These are phyloP conservation scores for Wallacemonas sp. DNA, from an alignment of 208 protist species.

Conservation along the genomic window DNA sequence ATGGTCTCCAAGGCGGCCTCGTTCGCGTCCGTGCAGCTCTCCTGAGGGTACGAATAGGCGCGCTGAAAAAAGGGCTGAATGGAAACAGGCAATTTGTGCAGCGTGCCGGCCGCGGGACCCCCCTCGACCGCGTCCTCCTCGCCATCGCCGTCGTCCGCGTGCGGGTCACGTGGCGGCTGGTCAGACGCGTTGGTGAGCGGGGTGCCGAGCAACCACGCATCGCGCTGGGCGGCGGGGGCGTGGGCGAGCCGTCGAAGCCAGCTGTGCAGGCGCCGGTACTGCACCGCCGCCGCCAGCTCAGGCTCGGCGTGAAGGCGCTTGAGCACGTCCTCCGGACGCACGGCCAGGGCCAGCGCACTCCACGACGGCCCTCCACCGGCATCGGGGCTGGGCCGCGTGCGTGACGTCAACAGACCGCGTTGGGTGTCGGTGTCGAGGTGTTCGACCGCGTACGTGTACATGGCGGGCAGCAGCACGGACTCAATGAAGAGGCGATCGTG, in stretches of 20 bases:
- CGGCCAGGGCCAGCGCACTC: not conserved
- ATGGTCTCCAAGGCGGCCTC: not conserved
- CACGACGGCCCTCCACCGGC: not conserved
- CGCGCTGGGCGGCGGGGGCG: not conserved
- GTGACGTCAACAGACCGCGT: not conserved
- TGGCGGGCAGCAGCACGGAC: slow-evolving; percentile 46
- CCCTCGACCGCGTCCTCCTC: not conserved
- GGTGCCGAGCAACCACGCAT: not conserved
- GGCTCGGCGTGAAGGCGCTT: not conserved
- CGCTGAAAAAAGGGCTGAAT: not conserved
- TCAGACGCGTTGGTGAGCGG: not conserved
- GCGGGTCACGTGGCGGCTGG: not conserved
- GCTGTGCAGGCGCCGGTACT: slow-evolving; percentile 5
- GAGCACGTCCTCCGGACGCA: not conserved
- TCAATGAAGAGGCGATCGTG: slow-evolving; percentile 46
- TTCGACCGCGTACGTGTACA: slow-evolving; percentile 38
- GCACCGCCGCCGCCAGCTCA: not conserved
- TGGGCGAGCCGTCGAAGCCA: not conserved
- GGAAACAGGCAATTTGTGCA: not conserved
- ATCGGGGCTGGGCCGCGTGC: not conserved
- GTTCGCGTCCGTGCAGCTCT: no score
- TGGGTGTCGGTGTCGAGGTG: slow-evolving; percentile 3
- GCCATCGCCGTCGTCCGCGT: not conserved
- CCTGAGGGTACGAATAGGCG: no score
- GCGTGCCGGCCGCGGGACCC: not conserved